A percentile compares a stretch with the other conserved stretches of the same genome.
phyloP scores from a whole-genome alignment of 176 grass and related monocot species.

The Carex parvula region DNA sequence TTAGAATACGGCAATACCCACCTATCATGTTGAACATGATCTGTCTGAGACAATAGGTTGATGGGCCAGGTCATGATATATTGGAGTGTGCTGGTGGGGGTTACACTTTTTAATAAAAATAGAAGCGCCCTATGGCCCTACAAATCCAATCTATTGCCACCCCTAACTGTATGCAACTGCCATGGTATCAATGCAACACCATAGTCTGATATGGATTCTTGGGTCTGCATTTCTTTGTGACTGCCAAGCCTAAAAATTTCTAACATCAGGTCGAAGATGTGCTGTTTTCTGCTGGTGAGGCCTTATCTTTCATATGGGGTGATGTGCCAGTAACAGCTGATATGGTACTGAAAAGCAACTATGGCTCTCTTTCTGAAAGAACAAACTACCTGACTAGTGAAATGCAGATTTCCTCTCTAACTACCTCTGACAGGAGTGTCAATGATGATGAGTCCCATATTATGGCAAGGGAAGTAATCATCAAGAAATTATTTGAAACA shows the following conservation, averaged over 20 bases:
- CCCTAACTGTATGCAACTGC: constrained; percentile 39
- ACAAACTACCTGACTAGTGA: constrained; percentile 80
- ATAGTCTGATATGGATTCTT: neutral
- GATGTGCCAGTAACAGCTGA: constrained; percentile 72
- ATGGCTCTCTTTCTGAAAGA: constrained; percentile 73
- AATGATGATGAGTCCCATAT: constrained; percentile 49
- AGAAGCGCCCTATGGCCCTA: neutral
- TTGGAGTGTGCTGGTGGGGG: neutral
- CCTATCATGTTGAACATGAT: neutral
- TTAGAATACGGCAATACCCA: neutral
- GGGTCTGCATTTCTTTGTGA: neutral
- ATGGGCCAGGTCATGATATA: neutral
- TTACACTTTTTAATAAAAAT: neutral
- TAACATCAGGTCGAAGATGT: constrained; percentile 79
- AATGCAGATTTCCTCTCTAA: constrained; percentile 37
- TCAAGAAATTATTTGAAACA: constrained; percentile 71
- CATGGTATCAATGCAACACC: neutral
- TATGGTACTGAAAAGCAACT: constrained; percentile 81
- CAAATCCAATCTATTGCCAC: constrained; percentile 13
- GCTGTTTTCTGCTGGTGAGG: constrained; percentile 89
- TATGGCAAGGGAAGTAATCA: constrained; percentile 64
- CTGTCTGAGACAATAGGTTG: neutral
- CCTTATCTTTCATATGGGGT: constrained; percentile 96
- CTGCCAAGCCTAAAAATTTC: neutral
- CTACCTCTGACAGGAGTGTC: constrained; percentile 38